Evolutionary conservation across 2,329 filamentous ascomycete species (phyloP).

Genomic region (Colletotrichum incanum): DNA sequence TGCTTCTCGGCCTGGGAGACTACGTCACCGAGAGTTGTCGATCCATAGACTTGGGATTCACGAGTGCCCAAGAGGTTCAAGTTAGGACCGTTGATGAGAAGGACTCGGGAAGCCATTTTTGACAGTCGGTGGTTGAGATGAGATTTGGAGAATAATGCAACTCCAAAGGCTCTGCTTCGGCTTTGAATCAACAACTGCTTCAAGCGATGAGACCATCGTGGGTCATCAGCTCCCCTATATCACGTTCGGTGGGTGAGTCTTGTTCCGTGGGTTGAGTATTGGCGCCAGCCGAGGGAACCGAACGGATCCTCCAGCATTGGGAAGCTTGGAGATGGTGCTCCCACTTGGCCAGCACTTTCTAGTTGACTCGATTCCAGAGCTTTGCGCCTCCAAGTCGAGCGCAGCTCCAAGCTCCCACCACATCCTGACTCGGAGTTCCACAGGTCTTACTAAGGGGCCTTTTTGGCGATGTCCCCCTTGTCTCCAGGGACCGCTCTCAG

Average conservation of each 20-base stretch:
- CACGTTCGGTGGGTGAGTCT: constrained; percentile 24
- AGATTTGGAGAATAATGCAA: no score
- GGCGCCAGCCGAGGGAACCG: background rate
- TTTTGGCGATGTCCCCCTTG: constrained; percentile 4
- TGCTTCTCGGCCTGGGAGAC: constrained; percentile 64
- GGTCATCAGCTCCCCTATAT: constrained; percentile 5
- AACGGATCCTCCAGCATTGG: background rate
- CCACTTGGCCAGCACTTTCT: background rate
- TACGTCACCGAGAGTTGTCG: constrained; percentile 77
- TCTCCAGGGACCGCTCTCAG: background rate
- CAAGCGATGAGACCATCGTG: constrained; percentile 3
- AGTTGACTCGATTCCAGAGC: background rate
- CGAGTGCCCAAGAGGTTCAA: constrained; percentile 84
- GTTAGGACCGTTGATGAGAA: constrained; percentile 87
- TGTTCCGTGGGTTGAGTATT: constrained; percentile 11
- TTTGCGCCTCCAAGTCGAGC: background rate
- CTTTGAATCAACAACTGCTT: background rate
- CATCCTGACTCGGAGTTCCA: constrained; percentile 21
- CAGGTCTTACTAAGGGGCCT: background rate
- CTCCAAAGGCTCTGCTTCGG: background rate
- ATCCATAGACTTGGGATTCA: constrained; percentile 82
- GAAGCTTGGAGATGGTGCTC: background rate
- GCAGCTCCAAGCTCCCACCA: background rate
- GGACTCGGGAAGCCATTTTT: constrained; percentile 65
- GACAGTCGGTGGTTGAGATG: constrained; percentile 2